Evolutionary conservation across 1,284 basidiomycete genomes (phyloP), one percentile per base, ranked within the genome.

Genomic region (Boletus hoseneyae): DNA sequence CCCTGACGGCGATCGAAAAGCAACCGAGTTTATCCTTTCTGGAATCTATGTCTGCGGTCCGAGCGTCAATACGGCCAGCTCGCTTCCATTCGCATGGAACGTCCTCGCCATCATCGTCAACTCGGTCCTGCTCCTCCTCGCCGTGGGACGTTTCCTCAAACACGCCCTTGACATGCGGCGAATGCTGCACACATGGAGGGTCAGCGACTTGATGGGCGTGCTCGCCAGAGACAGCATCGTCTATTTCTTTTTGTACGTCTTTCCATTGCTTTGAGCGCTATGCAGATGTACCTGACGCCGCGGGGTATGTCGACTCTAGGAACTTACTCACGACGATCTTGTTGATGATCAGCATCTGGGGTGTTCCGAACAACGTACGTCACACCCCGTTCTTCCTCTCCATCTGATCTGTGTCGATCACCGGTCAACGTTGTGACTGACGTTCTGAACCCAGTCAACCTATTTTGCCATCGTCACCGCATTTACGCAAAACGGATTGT

Each of bases 171-270:
- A 57, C 9, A 57, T 44, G 50, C 40, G 36, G n/a, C 44, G 43
- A 7, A 50, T 39, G 45, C 15, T 43, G 11, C 6, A 39, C 36
- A 19, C 16, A n/a, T 61, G 58, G 55, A 51, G 18, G 11, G 29
- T 50, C 7, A 45, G n/a, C n/a, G n/a, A n/a, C n/a, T n/a, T n/a
- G n/a, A n/a, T n/a, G n/a, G n/a, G 39, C 36, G 38, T 56, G 27
- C 56, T 61, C 34, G 47, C 44, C 27, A 33, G 40, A 25, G 61
- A 63, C 32, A 61, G 50, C 39, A 59, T 57, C n/a, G n/a, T n/a
- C n/a, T n/a, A n/a, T n/a, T n/a, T n/a, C n/a, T n/a, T n/a, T n/a
- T n/a, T n/a, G n/a, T n/a, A n/a, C n/a, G n/a, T n/a, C n/a, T n/a
- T n/a, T n/a, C n/a, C n/a, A n/a, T n/a, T n/a, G n/a, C n/a, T n/a